Percentiles rank a stretch among this genome's conserved stretches.
Conservation (phyloP, 495 filamentous ascomycete species). For the Parathielavia appendiculata region DNA sequence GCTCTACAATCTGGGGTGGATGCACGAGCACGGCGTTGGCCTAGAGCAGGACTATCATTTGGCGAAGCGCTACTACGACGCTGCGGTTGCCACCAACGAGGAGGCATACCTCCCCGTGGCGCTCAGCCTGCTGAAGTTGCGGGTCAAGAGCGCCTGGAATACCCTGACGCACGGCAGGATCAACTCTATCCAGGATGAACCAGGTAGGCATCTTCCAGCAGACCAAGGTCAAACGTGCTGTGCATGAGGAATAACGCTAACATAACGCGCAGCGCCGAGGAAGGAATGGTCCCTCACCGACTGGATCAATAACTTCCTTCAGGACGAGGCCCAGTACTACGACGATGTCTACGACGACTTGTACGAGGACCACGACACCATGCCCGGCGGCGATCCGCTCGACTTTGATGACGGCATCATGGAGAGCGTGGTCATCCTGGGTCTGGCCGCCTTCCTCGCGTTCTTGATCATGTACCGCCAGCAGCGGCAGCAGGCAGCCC, state of each 20-base stretch:
- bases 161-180: constrained; percentile 80
- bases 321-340: constrained; percentile 64
- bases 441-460: constrained; percentile 65
- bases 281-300: constrained; percentile 72
- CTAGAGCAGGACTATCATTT: constrained; percentile 95
- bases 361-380: constrained; percentile 46
- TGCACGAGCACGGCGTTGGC: constrained; percentile 96
- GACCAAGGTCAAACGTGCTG: too few species aligned
- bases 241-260: neutral
- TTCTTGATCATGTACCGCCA: constrained; percentile 80
- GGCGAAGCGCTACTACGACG: constrained; percentile 92
- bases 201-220: constrained; percentile 51
- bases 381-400: constrained; percentile 44
- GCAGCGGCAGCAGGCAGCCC: constrained; percentile 58
- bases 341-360: constrained; percentile 55
- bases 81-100: constrained; percentile 80
- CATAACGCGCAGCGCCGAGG: constrained; percentile 46
- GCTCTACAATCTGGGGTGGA: constrained; percentile 97
- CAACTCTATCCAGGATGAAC: constrained; percentile 84
- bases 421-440: constrained; percentile 80
- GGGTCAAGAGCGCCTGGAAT: constrained; percentile 86
- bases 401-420: constrained; percentile 61
- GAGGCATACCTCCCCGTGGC: constrained; percentile 96
- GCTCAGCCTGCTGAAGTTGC: constrained; percentile 78
- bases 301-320: constrained; percentile 78